Evolutionary conservation across 2,329 filamentous ascomycete species (phyloP).

Genomic region (Paraphoma chrysanthemicola): DNA sequence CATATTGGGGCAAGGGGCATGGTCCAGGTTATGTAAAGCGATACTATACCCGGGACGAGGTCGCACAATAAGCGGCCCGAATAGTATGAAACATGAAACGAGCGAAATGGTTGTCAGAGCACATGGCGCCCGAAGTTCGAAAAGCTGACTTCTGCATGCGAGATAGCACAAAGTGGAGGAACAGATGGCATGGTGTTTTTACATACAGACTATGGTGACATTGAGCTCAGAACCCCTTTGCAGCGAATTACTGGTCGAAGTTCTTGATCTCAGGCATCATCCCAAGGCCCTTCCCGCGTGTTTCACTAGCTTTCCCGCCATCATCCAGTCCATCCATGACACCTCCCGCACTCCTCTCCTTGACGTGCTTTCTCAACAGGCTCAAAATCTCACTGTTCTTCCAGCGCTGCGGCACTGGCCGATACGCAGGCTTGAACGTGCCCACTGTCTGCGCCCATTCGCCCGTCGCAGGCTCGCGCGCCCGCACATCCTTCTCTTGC

Average conservation of each 20-base stretch:
- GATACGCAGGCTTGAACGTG: slow-evolving; percentile 90
- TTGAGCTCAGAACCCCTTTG: background rate
- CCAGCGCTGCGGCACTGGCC: slow-evolving; percentile 88
- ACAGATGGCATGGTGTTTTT: background rate
- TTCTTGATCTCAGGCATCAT: slow-evolving; percentile 60
- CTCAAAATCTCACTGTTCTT: slow-evolving; percentile 78
- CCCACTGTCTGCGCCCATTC: slow-evolving; percentile 98
- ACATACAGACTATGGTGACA: background rate
- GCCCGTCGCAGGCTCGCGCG: slow-evolving; percentile 64
- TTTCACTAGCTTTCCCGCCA: slow-evolving; percentile 38
- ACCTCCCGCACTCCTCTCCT: slow-evolving; percentile 69
- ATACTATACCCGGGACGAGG: background rate
- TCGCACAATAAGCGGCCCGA: background rate
- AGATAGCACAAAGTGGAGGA: too few species aligned
- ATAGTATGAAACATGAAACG: background rate
- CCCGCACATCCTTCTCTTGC: slow-evolving; percentile 55
- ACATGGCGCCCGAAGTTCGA: background rate
- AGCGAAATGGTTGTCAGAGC: background rate
- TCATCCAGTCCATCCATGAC: slow-evolving; percentile 48
- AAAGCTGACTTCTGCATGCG: too few species aligned
- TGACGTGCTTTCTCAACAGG: slow-evolving; percentile 82
- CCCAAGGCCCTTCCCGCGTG: slow-evolving; percentile 49
- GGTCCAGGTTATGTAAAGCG: too few species aligned
- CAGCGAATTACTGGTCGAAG: slow-evolving; percentile 47
- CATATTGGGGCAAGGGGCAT: background rate